Evolutionary conservation across 2,329 filamentous ascomycete species (phyloP), one percentile per base, ranked within the genome.

Genomic region (Arthrobotrys sphaeroides): DNA sequence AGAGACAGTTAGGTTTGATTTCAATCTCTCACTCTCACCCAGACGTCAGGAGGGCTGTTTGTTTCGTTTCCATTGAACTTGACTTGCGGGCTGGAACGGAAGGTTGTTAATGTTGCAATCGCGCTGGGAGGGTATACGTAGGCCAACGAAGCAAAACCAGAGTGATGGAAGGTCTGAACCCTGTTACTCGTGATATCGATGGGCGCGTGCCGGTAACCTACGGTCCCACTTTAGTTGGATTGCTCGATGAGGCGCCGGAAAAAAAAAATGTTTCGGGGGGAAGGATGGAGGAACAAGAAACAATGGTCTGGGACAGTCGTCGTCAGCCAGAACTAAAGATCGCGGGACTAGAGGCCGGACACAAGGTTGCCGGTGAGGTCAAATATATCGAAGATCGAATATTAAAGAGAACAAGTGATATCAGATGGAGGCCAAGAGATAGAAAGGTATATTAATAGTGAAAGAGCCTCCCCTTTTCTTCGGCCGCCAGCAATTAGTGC

Each of bases 361-460:
- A 49, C 24, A 31, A 67, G 38, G 45, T 13, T 28, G 28, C 42
- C 31, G 51, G 42, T 16, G 24, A 67, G n/a, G 28, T 33, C 31
- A 43, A 40, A 45, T 7, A 5, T 5, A 10, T 12, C 20, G 13
- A 22, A 53, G 45, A 10, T 42, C 13, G 47, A 45, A 24, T n/a
- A 42, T 51, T 26, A n/a, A 20, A 61, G 31, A 38, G 51, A 43
- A 28, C n/a, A 16, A 42, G 16, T 31, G 61, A 65, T 68, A 60
- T 59, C 51, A 49, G 65, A 61, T 61, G 43, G 42, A 61, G 36
- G 66, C 66, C 55, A 70, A 70, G 66, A 70, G 55, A 62, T 70
- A 28, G 55, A 60, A 16, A 38, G 43, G 26, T 38, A 55, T 61
- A 69, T 69, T 61, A 70, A 55, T 28, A 51, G 45, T 59, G 18